phyloP scores from a whole-genome alignment of 2,329 filamentous ascomycete species.

The Nannizziopsis barbatae region DNA sequence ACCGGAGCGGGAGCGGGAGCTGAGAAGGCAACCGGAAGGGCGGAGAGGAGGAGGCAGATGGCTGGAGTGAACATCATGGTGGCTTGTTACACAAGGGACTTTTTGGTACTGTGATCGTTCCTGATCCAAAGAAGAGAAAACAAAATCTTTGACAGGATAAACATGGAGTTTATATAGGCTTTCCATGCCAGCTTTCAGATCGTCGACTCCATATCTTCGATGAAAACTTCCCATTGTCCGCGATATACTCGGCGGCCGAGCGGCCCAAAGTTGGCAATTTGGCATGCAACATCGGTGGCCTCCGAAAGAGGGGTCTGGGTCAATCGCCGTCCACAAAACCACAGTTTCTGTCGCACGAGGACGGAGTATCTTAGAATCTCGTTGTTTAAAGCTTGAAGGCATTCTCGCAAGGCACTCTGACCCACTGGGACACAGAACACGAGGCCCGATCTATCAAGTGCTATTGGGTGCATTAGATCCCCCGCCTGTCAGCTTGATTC shows the following conservation, averaged over 20 bases:
- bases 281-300: neutral
- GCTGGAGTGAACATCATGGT: conserved; percentile 1
- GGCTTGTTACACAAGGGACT: too few relatives aligned
- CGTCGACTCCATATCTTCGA: too few relatives aligned
- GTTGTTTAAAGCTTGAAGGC: neutral
- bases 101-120: too few relatives aligned
- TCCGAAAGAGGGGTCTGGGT: neutral
- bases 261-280: too few relatives aligned
- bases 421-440: neutral
- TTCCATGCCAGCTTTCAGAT: too few relatives aligned
- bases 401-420: neutral
- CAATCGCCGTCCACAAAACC: conserved; percentile 4
- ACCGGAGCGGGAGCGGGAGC: conserved; percentile 16
- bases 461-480: neutral
- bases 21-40: conserved; percentile 15
- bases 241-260: too few relatives aligned
- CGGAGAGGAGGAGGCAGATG: conserved; percentile 13
- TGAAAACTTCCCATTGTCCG: too few relatives aligned
- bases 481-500: neutral
- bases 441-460: neutral
- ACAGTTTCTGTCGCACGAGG: neutral
- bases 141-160: too few relatives aligned
- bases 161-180: too few relatives aligned
- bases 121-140: too few relatives aligned
- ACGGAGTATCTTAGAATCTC: neutral